Conservation (phyloP, 1,284 basidiomycete species). For the Trichosporon sp. region DNA sequence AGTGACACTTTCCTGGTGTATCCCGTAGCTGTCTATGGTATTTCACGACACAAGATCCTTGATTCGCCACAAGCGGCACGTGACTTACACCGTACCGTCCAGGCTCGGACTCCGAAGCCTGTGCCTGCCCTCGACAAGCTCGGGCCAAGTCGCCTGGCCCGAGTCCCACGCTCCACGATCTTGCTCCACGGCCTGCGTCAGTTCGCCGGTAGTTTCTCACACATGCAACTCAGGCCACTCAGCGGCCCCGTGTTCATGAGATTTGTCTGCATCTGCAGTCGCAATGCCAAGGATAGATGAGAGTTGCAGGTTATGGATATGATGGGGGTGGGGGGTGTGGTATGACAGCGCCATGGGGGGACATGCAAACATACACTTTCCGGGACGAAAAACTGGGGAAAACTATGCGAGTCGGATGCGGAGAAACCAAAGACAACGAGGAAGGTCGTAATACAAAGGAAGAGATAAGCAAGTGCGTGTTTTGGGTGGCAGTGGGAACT, state of each 20-base stretch:
- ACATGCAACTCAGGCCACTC: not conserved
- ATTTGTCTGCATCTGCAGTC: not conserved
- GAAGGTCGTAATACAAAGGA: not conserved
- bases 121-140: no score
- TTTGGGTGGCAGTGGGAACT: not conserved
- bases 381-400: not conserved
- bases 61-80: no score
- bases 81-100: no score
- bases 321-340: not conserved
- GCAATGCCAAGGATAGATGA: conserved; percentile 10
- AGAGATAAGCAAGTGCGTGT: not conserved
- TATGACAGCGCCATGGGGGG: not conserved
- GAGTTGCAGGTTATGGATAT: conserved; percentile 16
- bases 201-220: no score
- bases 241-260: not conserved
- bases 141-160: no score
- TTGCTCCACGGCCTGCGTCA: no score
- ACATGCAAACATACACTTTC: conserved; percentile 18
- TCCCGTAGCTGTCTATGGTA: no score
- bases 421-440: conserved; percentile 4
- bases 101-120: no score
- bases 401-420: not conserved
- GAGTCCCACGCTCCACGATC: no score
- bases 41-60: no score
- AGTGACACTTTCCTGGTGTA: no score